Conservation (phyloP, 192 early-diverging fungal genomes). For the Polychytrium aggregatum region DNA sequence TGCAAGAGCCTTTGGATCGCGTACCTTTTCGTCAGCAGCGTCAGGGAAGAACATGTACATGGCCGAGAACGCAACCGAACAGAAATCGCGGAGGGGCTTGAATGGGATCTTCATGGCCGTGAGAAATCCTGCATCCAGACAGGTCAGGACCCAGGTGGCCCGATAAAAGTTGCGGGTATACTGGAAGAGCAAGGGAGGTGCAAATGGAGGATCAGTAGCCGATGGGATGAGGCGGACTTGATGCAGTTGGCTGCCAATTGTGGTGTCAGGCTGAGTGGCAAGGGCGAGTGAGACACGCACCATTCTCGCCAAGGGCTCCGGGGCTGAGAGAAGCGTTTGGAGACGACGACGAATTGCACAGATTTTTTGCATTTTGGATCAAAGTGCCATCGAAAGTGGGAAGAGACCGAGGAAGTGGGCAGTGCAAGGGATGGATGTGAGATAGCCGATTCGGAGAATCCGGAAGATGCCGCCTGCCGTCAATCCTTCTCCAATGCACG, state of each 20-base stretch:
- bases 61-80: slow-evolving; percentile 63
- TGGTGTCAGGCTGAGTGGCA: background rate
- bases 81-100: slow-evolving; percentile 59
- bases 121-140: slow-evolving; percentile 89
- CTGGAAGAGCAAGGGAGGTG: slow-evolving; percentile 31
- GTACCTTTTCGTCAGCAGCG: slow-evolving; percentile 70
- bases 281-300: too few relatives aligned
- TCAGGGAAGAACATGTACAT: slow-evolving; percentile 82
- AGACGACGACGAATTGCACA: background rate
- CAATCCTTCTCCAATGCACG: too few relatives aligned
- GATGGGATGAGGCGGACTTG: slow-evolving; percentile 17
- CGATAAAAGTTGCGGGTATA: slow-evolving; percentile 88
- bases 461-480: too few relatives aligned
- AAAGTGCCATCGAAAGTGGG: too few relatives aligned
- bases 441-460: too few relatives aligned
- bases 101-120: slow-evolving; percentile 74
- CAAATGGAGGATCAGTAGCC: slow-evolving; percentile 16
- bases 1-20: too few relatives aligned
- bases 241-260: slow-evolving; percentile 6
- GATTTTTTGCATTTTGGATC: too few relatives aligned
- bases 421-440: too few relatives aligned
- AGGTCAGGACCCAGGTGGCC: slow-evolving; percentile 78
- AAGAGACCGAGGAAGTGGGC: too few relatives aligned
- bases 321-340: slow-evolving; percentile 31
- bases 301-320: slow-evolving; percentile 69